phyloP scores from a whole-genome alignment of 768 basidiomycete genomes.

The Amanita subjunquillea region DNA sequence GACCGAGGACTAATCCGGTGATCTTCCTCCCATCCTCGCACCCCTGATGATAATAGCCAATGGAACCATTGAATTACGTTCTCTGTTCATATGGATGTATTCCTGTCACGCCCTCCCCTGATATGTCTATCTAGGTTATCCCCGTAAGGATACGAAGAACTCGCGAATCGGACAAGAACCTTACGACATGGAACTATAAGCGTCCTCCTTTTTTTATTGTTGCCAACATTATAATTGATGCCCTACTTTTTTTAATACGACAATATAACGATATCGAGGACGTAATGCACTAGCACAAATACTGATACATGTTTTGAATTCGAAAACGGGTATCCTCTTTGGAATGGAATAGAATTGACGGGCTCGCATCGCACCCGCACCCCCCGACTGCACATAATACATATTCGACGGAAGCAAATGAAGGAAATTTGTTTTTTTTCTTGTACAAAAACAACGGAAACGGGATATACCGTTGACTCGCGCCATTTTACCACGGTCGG shows the following conservation, averaged over 20 bases:
- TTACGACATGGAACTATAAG: not conserved
- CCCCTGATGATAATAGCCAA: not conserved
- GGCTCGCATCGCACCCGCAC: not conserved
- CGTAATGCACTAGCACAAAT: not conserved
- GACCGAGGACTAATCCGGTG: conserved; percentile 2
- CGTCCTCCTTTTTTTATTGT: not conserved
- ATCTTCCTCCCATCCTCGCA: not conserved
- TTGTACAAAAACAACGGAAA: not conserved
- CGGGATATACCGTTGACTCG: not conserved
- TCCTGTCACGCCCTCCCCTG: conserved; percentile 3
- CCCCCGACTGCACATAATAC: no score
- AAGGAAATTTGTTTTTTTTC: no score
- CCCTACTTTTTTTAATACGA: not conserved
- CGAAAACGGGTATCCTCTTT: not conserved
- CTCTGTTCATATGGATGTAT: not conserved
- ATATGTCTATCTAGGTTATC: conserved; percentile 2
- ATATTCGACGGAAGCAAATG: no score
- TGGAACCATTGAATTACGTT: no score
- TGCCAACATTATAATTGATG: not conserved
- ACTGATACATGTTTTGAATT: conserved; percentile 5
- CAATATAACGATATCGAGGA: not conserved
- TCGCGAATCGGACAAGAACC: not conserved
- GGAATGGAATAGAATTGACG: not conserved
- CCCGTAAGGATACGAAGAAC: not conserved
- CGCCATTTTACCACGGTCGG: conserved; percentile 4